phyloP scores from a whole-genome alignment of 768 basidiomycete species.

The Rhodotorula kratochvilovae region DNA sequence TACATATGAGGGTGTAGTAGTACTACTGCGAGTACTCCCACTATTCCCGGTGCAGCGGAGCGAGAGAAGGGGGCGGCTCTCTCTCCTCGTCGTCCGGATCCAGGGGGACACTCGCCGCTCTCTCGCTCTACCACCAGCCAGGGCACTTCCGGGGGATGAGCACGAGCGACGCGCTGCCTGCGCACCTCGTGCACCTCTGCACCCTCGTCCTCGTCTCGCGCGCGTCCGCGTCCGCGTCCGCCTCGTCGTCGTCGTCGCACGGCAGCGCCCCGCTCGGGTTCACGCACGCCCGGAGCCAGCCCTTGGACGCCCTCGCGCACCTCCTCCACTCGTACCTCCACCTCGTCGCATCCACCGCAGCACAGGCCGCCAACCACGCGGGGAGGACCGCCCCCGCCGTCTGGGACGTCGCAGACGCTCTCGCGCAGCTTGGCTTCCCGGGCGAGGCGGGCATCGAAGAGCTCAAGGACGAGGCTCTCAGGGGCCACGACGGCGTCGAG shows the following conservation, averaged over 20 bases:
- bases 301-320: conserved; percentile 33
- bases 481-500: conserved; percentile 15
- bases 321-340: conserved; percentile 30
- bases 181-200: conserved; percentile 23
- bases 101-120: neutral
- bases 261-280: neutral
- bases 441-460: neutral
- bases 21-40: too few species aligned
- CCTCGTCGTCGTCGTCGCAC: neutral
- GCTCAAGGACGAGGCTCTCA: conserved; percentile 10
- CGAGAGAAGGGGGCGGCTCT: too few species aligned
- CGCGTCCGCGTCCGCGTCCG: neutral
- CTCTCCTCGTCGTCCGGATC: too few species aligned
- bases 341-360: conserved; percentile 10
- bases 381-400: conserved; percentile 13
- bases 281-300: conserved; percentile 16
- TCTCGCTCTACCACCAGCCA: too few species aligned
- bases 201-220: conserved; percentile 27
- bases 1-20: too few species aligned
- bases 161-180: neutral
- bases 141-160: too few species aligned
- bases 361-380: conserved; percentile 5
- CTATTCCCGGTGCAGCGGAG: too few species aligned
- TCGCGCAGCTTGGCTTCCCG: conserved; percentile 15
- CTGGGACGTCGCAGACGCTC: conserved; percentile 28